Base-by-base conservation (phyloP, 106 monocot species). In the Dendrobium huoshanense region DNA sequence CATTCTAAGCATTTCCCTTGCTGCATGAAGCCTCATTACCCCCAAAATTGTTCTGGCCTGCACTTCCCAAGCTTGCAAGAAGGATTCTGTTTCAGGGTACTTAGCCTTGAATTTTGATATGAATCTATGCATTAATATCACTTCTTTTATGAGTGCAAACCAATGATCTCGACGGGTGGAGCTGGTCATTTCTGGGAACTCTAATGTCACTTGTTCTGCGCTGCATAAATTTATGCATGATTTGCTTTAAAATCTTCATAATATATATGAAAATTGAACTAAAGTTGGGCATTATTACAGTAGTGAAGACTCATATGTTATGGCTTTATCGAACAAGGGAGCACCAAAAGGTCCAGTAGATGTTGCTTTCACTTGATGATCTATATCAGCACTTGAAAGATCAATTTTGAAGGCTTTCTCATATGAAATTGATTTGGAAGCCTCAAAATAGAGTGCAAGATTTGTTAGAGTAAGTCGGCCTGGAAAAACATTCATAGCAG, bases 161-260 rank as follows among this genome's bases (percentile, higher is more conserved):
- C 94, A 94, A 61, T 85, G 90, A 75, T 91, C 94, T 41, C 94
- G 94, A 51, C 97, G 86, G 20, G 91, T 97, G 4, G 97, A 97
- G 72, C 94, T 89, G 7, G 94, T 91, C 85, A 94, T 80, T 80
- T 97, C 97, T n/a, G 97, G 97, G 73, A 97, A 97, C 92, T 97
- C 97, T 27, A 97, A 25, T 47, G 92, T 82, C 64, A 97, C 37
- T 17, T 86, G 86, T 72, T 97, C 94, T 41, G 85, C 41, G 64
- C 97, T 94, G 92, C 70, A 80, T 27, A 68, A 22, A 76, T 44
- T 13, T 51, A 74, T 37, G 24, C 9, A 45, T 20, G 11, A 0
- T 18, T 37, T 72, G 15, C 40, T 37, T 70, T 37, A 37, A 29
- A 29, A 70, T 37, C 15, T 37, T 33, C 37, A 70, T 15, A 3